phyloP scores from a whole-genome alignment of 1,284 basidiomycete species.

The Sporisorium exsertum region DNA sequence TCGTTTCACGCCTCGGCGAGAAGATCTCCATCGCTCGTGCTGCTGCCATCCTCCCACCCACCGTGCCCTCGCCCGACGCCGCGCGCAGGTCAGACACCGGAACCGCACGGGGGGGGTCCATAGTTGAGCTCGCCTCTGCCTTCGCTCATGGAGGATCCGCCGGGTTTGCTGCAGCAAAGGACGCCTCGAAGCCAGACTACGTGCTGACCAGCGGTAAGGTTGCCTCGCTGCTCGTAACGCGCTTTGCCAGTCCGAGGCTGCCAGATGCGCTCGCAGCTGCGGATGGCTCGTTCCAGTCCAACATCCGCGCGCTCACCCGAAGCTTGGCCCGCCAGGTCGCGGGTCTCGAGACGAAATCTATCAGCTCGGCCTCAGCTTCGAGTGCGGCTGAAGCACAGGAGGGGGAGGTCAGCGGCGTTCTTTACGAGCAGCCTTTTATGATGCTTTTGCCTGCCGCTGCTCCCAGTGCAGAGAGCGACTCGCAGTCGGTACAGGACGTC shows the following conservation, averaged over 20 bases:
- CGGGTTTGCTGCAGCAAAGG: constrained; percentile 70
- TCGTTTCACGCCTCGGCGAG: constrained; percentile 88
- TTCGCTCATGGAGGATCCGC: constrained; percentile 78
- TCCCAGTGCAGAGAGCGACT: constrained; percentile 71
- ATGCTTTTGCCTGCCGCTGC: constrained; percentile 72
- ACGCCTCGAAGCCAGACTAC: constrained; percentile 70
- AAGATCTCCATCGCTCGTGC: constrained; percentile 85
- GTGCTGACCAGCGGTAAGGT: constrained; percentile 51
- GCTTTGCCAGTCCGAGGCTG: constrained; percentile 28
- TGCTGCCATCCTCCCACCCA: constrained; percentile 76
- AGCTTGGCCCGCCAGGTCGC: constrained; percentile 85
- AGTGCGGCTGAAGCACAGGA: constrained; percentile 63
- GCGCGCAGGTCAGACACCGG: constrained; percentile 33
- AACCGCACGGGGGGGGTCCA: constrained; percentile 12
- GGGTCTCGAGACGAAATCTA: constrained; percentile 81
- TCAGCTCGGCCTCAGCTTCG: constrained; percentile 70
- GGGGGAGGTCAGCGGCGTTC: constrained; percentile 74
- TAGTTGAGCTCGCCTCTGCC: constrained; percentile 75
- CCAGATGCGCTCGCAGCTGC: constrained; percentile 17
- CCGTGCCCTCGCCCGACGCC: constrained; percentile 59
- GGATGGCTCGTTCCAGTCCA: constrained; percentile 70
- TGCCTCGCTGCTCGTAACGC: constrained; percentile 56
- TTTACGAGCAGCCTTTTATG: constrained; percentile 86
- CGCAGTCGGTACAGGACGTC: constrained; percentile 75
- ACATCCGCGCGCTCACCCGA: constrained; percentile 76